phyloP scores from a whole-genome alignment of 140 eudicot genomes.

The Anethum foeniculum region DNA sequence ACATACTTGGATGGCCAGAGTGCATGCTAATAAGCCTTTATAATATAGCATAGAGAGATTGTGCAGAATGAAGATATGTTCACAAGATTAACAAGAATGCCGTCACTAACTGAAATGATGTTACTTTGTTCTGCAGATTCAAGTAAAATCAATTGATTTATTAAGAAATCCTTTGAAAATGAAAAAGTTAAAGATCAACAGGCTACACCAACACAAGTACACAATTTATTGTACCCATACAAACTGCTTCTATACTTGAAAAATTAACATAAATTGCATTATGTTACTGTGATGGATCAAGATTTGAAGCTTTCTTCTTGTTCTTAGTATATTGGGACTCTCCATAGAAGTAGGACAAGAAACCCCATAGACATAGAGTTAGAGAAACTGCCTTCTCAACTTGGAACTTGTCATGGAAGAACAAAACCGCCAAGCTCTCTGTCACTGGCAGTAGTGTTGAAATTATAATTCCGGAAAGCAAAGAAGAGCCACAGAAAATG shows the following conservation, averaged over 20 bases:
- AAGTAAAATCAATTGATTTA: too few species aligned
- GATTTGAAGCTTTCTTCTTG: not conserved
- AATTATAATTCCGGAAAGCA: conserved; percentile 49
- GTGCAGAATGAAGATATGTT: too few species aligned
- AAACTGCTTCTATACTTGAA: not conserved
- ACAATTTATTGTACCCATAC: not conserved
- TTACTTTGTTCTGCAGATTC: too few species aligned
- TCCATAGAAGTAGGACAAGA: conserved; percentile 4
- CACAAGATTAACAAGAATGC: too few species aligned
- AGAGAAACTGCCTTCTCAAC: conserved; percentile 31
- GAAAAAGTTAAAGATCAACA: not conserved
- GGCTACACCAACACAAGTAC: not conserved
- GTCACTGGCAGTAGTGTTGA: conserved; percentile 41
- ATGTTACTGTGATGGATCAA: not conserved
- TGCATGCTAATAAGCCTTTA: too few species aligned
- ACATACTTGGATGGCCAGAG: too few species aligned
- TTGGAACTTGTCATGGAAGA: conserved; percentile 46
- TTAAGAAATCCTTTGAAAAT: too few species aligned
- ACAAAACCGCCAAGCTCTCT: conserved; percentile 40
- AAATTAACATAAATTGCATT: not conserved
- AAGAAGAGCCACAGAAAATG: conserved; percentile 40
- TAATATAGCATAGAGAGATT: too few species aligned
- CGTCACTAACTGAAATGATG: too few species aligned
- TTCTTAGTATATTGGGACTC: not conserved
- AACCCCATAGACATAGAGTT: conserved; percentile 7